phyloP scores from a whole-genome alignment of 2,329 filamentous ascomycete species.

The Colletotrichum incanum region DNA sequence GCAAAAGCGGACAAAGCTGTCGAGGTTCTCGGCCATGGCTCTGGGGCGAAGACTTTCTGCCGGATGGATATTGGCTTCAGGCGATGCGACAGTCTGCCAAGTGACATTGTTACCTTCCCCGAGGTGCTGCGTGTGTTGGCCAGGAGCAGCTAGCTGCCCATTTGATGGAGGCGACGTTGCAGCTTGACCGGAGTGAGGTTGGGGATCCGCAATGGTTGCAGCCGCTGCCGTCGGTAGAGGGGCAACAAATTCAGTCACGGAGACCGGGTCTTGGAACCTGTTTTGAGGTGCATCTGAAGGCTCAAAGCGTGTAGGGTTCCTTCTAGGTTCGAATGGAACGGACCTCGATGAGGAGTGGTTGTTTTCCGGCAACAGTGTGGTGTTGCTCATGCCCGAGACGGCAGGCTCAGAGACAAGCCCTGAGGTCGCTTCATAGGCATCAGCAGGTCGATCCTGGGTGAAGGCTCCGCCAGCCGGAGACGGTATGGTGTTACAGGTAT shows the following conservation, averaged over 20 bases:
- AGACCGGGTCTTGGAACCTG: not conserved
- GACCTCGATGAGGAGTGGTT: not conserved
- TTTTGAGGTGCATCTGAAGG: slow-evolving; percentile 7
- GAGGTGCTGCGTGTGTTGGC: not conserved
- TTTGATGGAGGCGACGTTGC: not conserved
- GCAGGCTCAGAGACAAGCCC: not conserved
- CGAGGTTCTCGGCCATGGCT: slow-evolving; percentile 19
- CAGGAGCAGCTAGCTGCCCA: not conserved
- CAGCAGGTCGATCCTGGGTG: not conserved
- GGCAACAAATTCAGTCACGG: too few species aligned
- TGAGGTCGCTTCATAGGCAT: not conserved
- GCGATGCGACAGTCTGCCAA: not conserved
- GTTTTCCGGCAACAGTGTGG: not conserved
- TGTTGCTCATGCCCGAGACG: not conserved
- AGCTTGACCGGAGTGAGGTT: not conserved
- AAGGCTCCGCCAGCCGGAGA: not conserved
- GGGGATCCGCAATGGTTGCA: not conserved
- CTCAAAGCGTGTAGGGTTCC: not conserved
- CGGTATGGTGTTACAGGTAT: not conserved
- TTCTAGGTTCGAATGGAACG: not conserved
- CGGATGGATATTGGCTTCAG: not conserved
- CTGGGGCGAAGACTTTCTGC: slow-evolving; percentile 4
- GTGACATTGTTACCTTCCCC: not conserved
- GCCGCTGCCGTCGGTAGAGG: not conserved
- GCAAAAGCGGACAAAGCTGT: not conserved